A percentile compares a stretch with the other conserved stretches of the same genome.
These are phyloP conservation scores for Arxiozyma telluris DNA, from an alignment of 1,139 yeast species.

Conservation along the genomic window DNA sequence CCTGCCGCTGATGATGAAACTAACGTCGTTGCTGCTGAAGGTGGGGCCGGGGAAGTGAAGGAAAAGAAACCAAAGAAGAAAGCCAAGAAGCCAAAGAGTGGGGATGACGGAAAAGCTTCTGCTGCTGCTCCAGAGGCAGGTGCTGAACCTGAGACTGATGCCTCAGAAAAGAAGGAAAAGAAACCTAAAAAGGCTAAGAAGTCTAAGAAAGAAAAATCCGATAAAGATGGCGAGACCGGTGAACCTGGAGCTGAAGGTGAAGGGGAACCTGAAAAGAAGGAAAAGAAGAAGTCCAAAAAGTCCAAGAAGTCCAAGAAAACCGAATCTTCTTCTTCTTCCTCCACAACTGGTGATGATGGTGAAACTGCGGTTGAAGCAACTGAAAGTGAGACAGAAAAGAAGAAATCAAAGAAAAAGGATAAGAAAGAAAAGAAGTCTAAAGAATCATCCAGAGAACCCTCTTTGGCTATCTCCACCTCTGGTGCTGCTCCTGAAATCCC, in stretches of 20 bases:
- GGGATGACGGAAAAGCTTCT: background rate
- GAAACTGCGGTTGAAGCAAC: background rate
- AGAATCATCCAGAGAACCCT: background rate
- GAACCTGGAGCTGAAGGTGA: background rate
- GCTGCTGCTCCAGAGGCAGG: conserved; percentile 1
- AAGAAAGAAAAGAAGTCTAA: conserved; percentile 2
- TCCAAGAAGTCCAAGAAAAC: conserved; percentile 1
- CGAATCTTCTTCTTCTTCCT: background rate
- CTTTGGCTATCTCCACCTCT: background rate
- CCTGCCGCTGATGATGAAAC: too few relatives aligned
- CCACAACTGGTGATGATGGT: background rate
- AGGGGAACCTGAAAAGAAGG: background rate
- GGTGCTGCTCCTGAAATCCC: background rate
- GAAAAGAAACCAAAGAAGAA: conserved; percentile 3
- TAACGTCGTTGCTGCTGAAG: background rate
- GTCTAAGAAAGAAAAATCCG: background rate
- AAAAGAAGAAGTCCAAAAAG: background rate
- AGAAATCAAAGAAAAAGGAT: conserved; percentile 1
- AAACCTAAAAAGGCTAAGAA: background rate
- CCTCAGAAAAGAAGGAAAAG: background rate
- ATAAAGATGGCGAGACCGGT: background rate
- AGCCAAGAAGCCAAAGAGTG: background rate
- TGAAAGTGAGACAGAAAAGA: background rate
- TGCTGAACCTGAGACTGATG: background rate
- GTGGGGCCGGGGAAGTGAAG: background rate